Evolutionary conservation across 306 rosid species (phyloP), one percentile per base, ranked within the genome.

Genomic region (Ochetophila trinervis): DNA sequence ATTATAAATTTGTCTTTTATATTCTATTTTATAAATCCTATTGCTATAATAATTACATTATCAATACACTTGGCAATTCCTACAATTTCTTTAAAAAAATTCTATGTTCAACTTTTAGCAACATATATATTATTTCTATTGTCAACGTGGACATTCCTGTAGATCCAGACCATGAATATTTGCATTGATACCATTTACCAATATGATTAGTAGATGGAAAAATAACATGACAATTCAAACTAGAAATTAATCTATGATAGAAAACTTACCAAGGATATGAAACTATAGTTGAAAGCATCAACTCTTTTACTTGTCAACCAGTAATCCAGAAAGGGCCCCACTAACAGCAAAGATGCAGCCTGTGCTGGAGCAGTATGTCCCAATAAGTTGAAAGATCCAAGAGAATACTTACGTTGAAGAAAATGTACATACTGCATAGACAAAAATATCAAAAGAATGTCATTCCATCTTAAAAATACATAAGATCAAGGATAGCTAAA

Each of bases 321-420:
- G 65, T 78, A 82, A 79, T 88, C 96, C 57, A 86, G 61, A 60
- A 88, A 86, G 49, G 96, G 96, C 34, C 96, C 96, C 13, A 72
- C 18, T 63, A 82, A 55, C 24, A 86, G 75, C 64, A 88, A 60
- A 53, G 88, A 82, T 56, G 86, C 67, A 45, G 96, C 92, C 72
- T 88, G 96, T 55, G 82, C 82, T 12, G 96, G 96, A 16, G 96
- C 96, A 20, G 86, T 86, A 57, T 88, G 91, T 63, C 90, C 86
- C 80, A 88, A 62, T 75, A 88, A 77, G 66, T 86, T 82, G 79
- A 88, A 88, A 11, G 96, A 88, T 57, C 96, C 87, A 47, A 88
- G 86, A 56, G 96, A 84, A 67, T 88, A 82, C 71, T 86, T 88
- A 66, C 85, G 75, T 79, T 86, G 96, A 56, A 88, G 91, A 65